Evolutionary conservation across 345 rosid genomes (phyloP), one percentile per base, ranked within the genome.

Genomic region (Pistacia atlantica): DNA sequence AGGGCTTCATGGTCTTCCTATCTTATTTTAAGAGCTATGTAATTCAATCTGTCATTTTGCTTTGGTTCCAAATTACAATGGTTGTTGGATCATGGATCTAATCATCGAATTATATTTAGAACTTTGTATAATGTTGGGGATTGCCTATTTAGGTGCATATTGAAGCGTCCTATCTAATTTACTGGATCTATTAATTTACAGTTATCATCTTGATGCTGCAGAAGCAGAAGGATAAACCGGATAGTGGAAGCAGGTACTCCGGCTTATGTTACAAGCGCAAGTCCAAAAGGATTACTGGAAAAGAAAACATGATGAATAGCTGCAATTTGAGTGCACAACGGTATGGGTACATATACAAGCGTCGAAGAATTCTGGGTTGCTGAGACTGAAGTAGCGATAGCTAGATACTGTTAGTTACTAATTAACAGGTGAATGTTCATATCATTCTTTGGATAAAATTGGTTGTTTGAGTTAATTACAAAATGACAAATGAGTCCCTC

Each of bases 261-360:
- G 75, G 80, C 14, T 67, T 77, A n/a, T 60, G 42, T 72, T 77
- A 68, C 49, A 71, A 75, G 66, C 81, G 72, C 71, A 78, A 75
- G 77, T 61, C 51, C 3, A 75, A 64, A 35, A 72, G 42, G 37
- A 42, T 51, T 54, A 57, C 20, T 0, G 79, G 73, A 10, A 72
- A 65, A 31, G 79, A 75, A 46, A 72, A 71, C 57, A 49, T 35
- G 45, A 31, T 71, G 48, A 55, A 72, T 38, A 25, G 48, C 63
- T 66, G 72, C 75, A 31, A 49, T 28, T 69, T 45, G 22, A 31
- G 35, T 49, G 49, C 45, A 33, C 48, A 67, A 11, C 37, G 46
- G 20, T 78, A 55, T 62, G 72, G 35, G 48, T 49, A 56, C 12
- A 76, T 78, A 7, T 82, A 75, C 59, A 82, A 78, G 79, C 74